A percentile compares a stretch with the other conserved stretches of the same genome.
phyloP scores from a whole-genome alignment of 2,329 filamentous ascomycete species.

The Aureobasidium sp. region DNA sequence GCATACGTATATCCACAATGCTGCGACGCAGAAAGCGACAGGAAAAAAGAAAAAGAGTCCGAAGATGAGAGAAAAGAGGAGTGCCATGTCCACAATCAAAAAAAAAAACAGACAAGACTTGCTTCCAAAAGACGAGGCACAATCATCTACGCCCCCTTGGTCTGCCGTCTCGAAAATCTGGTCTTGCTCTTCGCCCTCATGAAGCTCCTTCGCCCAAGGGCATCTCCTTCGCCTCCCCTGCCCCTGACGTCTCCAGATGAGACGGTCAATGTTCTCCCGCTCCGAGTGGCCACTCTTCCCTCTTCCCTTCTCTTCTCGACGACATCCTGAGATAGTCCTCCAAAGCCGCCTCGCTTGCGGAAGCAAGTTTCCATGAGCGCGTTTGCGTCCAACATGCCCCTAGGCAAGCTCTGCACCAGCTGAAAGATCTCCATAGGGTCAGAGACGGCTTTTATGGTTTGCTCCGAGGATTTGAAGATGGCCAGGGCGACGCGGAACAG shows the following conservation, averaged over 20 bases:
- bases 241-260: not conserved
- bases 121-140: not conserved
- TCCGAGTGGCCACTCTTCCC: constrained; percentile 35
- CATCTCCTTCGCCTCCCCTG: not conserved
- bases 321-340: constrained; percentile 70
- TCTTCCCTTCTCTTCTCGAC: constrained; percentile 72
- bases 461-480: constrained; percentile 83
- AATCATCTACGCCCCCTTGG: not conserved
- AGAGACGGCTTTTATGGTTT: constrained; percentile 67
- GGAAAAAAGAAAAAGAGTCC: not conserved
- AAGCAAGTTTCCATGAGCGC: constrained; percentile 76
- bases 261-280: constrained; percentile 4
- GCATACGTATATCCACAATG: not conserved
- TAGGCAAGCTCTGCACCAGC: constrained; percentile 79
- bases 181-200: constrained; percentile 16
- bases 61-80: not conserved
- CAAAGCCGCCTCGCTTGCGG: constrained; percentile 60
- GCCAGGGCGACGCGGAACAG: constrained; percentile 86
- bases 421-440: constrained; percentile 97
- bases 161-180: constrained; percentile 9
- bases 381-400: constrained; percentile 75
- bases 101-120: not conserved
- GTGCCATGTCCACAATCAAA: not conserved
- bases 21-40: not conserved
- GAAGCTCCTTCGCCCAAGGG: constrained; percentile 11